A percentile compares a stretch with the other conserved stretches of the same genome.
phyloP scores from a whole-genome alignment of 495 filamentous ascomycete species.

The Haplographium delicatum region DNA sequence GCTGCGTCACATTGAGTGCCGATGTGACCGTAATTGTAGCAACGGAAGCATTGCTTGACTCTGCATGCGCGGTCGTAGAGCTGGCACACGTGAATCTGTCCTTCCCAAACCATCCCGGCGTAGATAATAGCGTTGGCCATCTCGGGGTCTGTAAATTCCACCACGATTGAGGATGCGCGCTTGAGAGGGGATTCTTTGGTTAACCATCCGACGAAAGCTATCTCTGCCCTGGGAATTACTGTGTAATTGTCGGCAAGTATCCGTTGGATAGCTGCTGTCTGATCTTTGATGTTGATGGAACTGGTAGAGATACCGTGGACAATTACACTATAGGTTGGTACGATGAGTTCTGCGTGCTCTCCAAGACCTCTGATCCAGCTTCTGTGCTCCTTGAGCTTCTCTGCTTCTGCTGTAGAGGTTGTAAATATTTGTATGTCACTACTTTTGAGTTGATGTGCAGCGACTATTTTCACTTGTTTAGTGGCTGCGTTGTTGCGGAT shows the following conservation, averaged over 20 bases:
- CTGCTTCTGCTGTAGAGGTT: conserved; percentile 8
- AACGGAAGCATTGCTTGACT: conserved; percentile 20
- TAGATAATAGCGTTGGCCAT: conserved; percentile 17
- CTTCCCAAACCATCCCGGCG: conserved; percentile 8
- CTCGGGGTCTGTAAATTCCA: conserved; percentile 23
- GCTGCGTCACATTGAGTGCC: conserved; percentile 14
- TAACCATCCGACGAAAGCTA: conserved; percentile 20
- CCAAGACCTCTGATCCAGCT: conserved; percentile 17
- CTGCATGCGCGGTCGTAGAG: conserved; percentile 15
- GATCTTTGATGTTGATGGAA: conserved; percentile 22
- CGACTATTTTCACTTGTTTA: conserved; percentile 9
- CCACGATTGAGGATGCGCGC: conserved; percentile 18
- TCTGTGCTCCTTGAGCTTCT: conserved; percentile 8
- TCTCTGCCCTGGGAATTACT: conserved; percentile 19
- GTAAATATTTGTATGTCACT: conserved; percentile 13
- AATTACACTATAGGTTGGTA: conserved; percentile 15
- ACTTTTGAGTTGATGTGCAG: conserved; percentile 14
- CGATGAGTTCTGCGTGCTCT: conserved; percentile 15
- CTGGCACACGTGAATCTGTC: conserved; percentile 12
- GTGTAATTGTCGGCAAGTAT: conserved; percentile 23
- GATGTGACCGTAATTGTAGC: conserved; percentile 20
- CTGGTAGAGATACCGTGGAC: conserved; percentile 18
- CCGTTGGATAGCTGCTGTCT: conserved; percentile 21
- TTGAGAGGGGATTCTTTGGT: conserved; percentile 17
- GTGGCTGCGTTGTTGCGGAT: conserved; percentile 5